Conservation (phyloP, 306 rosid species). For the Begonia peltatifolia region DNA sequence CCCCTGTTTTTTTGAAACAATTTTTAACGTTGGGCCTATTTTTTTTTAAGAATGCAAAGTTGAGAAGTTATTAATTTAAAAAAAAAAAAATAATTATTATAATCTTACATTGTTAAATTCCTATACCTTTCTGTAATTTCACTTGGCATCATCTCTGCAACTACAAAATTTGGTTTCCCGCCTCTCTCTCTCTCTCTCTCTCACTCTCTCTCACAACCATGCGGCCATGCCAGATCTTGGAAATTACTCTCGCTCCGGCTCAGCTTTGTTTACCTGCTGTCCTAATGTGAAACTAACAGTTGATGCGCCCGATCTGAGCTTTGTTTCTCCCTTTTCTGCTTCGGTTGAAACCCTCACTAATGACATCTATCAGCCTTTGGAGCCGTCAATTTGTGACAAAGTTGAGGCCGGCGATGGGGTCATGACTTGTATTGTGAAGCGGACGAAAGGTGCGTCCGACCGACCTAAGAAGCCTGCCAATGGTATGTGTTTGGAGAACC, state of each 20-base stretch:
- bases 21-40: no score
- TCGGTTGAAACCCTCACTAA: constrained; percentile 18
- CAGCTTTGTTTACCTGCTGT: constrained; percentile 28
- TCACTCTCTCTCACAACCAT: neutral
- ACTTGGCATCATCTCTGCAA: neutral
- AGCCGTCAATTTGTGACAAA: constrained; percentile 4
- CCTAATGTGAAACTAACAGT: constrained; percentile 17
- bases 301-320: constrained; percentile 20
- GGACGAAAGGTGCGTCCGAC: constrained; percentile 21
- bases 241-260: constrained; percentile 34
- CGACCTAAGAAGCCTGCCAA: constrained; percentile 21
- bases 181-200: neutral
- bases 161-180: constrained; percentile 1
- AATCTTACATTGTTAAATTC: no score
- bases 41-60: no score
- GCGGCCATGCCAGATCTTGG: constrained; percentile 73
- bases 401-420: constrained; percentile 8
- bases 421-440: constrained; percentile 32
- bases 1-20: no score
- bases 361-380: constrained; percentile 9
- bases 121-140: no score
- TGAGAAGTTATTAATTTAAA: no score
- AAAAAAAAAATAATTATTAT: no score
- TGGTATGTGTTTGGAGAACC: constrained; percentile 34
- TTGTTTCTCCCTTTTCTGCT: constrained; percentile 3